phyloP scores from a whole-genome alignment of 306 rosid genomes.

The Vigna radiata region DNA sequence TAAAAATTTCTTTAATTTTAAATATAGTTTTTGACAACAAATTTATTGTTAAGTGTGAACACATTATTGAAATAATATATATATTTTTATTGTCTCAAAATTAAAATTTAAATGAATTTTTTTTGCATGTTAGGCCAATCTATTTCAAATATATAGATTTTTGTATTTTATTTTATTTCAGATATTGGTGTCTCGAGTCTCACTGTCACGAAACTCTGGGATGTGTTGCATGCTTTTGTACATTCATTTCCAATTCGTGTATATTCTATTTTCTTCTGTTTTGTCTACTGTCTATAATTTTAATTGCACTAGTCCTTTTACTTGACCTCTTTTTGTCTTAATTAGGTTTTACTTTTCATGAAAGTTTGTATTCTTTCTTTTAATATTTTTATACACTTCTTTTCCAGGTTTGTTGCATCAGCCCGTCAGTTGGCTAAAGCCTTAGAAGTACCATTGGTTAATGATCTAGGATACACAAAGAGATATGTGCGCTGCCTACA shows the following conservation, averaged over 20 bases:
- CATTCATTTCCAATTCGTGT: conserved; percentile 20
- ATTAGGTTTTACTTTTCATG: conserved; percentile 21
- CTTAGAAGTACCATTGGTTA: conserved; percentile 97
- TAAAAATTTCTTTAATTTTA: background rate
- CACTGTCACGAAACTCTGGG: conserved; percentile 3
- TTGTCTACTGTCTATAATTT: conserved; percentile 2
- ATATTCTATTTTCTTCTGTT: background rate
- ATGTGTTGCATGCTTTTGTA: background rate
- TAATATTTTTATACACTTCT: conserved; percentile 17
- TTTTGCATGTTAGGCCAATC: background rate
- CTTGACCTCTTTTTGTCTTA: conserved; percentile 37
- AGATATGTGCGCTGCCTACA: conserved; percentile 98
- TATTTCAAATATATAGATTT: background rate
- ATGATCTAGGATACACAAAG: conserved; percentile 99
- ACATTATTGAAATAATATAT: background rate
- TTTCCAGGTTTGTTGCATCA: conserved; percentile 87
- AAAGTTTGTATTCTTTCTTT: conserved; percentile 15
- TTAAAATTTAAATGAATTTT: background rate
- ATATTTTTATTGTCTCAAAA: background rate
- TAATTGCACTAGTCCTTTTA: background rate
- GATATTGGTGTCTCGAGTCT: conserved; percentile 3
- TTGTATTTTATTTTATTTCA: too few relatives aligned
- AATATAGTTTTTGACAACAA: background rate
- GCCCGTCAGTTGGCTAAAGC: conserved; percentile 97
- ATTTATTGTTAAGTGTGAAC: background rate